Evolutionary conservation across 2,329 filamentous ascomycete genomes (phyloP).

Genomic region (Aspergillus tanneri): DNA sequence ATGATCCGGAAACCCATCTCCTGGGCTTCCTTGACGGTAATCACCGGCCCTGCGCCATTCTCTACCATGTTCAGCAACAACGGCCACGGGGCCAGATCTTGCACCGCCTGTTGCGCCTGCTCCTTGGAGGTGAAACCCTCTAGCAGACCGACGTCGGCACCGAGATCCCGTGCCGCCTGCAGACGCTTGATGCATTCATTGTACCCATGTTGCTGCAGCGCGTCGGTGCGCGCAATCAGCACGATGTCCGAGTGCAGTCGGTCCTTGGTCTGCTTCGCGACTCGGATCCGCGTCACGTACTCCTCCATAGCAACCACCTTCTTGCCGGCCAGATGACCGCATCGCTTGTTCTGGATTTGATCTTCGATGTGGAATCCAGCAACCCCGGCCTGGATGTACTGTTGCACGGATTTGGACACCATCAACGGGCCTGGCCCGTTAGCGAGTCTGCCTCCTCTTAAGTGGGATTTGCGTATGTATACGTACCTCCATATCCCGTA

Average conservation of each 20-base stretch:
- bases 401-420: conserved; percentile 50
- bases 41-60: conserved; percentile 43
- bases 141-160: conserved; percentile 45
- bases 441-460: too few relatives aligned
- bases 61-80: conserved; percentile 48
- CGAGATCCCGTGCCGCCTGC: conserved; percentile 40
- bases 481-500: conserved; percentile 57
- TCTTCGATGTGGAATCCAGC: conserved; percentile 60
- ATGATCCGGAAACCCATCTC: conserved; percentile 46
- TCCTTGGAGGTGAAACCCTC: conserved; percentile 43
- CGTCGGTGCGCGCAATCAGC: conserved; percentile 47
- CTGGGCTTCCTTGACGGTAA: conserved; percentile 38
- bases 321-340: conserved; percentile 43
- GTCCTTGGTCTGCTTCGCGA: conserved; percentile 37
- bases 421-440: too few relatives aligned
- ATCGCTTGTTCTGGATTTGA: conserved; percentile 50
- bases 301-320: conserved; percentile 37
- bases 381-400: conserved; percentile 55
- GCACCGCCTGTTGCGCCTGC: conserved; percentile 35
- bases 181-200: conserved; percentile 41
- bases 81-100: conserved; percentile 41
- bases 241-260: conserved; percentile 43
- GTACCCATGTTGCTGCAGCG: conserved; percentile 38
- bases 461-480: too few relatives aligned
- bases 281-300: conserved; percentile 39